Evolutionary conservation across 768 basidiomycete species (phyloP), one percentile per base, ranked within the genome.

Genomic region (Amanita molliuscula): DNA sequence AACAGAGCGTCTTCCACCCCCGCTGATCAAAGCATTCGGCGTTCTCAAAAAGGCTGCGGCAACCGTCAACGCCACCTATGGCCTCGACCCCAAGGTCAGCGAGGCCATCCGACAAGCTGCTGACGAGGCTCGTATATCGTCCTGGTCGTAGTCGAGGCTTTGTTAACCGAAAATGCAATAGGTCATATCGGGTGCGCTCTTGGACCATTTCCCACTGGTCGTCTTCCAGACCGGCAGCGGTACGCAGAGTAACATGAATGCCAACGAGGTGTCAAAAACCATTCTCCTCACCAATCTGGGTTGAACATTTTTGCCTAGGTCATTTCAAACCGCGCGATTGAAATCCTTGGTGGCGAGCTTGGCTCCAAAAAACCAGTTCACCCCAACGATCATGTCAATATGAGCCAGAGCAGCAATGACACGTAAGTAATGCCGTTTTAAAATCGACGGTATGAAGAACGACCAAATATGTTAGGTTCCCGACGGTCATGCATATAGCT

Each of bases 171-270:
- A 38, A 20, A 11, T 50, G 15, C 49, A 47, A n/a, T 58, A 94
- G 92, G 95, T 99, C 59, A 98, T 98, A 64, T 88, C 88, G 40
- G 95, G 94, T 46, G 89, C 92, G 64, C 77, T 99, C 52, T 76
- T 85, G 18, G 93, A 93, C 57, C 88, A 99, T 68, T 99, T 99
- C 72, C 96, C 96, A 21, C 73, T 99, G 34, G 96, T 99, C 33
- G 94, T 99, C 36, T 99, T 97, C 79, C 96, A 99, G 68, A 99
- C 96, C 20, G 96, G 96, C 53, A 94, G 90, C 50, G 96, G 96
- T 16, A 99, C 96, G 1, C 96, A 99, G 67, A 94, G 88, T 62
- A 99, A 99, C 73, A 99, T 99, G 96, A 99, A 90, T 66, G 90
- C 81, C 53, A 99, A 99, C 65, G 96, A 99, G 79, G 91, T 86